Conservation (phyloP, 371 early-diverging fungal species). For the Lichtheimia corymbifera region DNA sequence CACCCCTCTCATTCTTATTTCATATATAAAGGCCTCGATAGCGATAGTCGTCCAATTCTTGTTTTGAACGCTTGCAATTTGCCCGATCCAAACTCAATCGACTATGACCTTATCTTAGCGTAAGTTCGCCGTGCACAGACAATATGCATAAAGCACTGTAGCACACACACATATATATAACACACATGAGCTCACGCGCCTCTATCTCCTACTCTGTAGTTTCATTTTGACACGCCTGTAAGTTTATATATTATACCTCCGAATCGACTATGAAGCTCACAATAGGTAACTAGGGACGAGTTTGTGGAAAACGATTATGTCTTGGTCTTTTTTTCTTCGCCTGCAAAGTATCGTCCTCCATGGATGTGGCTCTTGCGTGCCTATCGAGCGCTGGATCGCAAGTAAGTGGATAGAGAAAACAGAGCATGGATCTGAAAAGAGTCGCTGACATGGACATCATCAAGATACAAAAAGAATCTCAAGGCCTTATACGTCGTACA, state of each 20-base stretch:
- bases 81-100: constrained; percentile 71
- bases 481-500: constrained; percentile 91
- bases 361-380: constrained; percentile 87
- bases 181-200: too few relatives aligned
- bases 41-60: constrained; percentile 78
- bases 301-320: constrained; percentile 89
- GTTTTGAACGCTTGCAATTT: constrained; percentile 80
- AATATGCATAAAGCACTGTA: too few relatives aligned
- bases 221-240: constrained; percentile 46
- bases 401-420: constrained; percentile 39
- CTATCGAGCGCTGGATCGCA: constrained; percentile 75
- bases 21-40: constrained; percentile 72
- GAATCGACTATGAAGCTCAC: background rate
- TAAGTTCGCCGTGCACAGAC: constrained; percentile 25
- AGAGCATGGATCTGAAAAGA: background rate
- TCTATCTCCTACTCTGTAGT: constrained; percentile 13
- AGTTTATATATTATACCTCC: constrained; percentile 6
- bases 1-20: too few relatives aligned
- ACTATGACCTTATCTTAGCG: constrained; percentile 83
- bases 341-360: constrained; percentile 73
- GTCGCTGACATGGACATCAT: background rate
- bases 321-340: constrained; percentile 84
- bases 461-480: constrained; percentile 90
- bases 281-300: constrained; percentile 42
- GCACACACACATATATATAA: too few relatives aligned